Evolutionary conservation across 441 rosid genomes (phyloP), one percentile per base, ranked within the genome.

Genomic region (Sinapis alba): DNA sequence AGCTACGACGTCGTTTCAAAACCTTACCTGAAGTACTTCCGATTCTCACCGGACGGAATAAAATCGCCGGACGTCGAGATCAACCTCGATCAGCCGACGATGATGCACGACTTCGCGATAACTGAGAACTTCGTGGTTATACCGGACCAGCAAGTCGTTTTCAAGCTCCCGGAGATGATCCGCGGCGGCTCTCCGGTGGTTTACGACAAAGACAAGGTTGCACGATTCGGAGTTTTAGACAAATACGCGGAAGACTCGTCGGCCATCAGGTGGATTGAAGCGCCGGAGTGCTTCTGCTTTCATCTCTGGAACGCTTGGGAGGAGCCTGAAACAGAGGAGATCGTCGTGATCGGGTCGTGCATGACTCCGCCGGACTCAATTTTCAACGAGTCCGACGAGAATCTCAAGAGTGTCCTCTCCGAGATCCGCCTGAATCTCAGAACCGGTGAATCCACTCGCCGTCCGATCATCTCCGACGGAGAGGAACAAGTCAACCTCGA

Each of bases 281-380:
- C 77, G 0, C 85, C 88, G 4, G 92, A 85, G 45, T 83, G 87
- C 36, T 91, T 91, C 79, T 91, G 97, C 78, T 91, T 89, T 76
- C 97, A 91, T 72, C 83, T 89, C 0, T 91, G 97, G 97, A 91
- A 91, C 65, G 94, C 97, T 6, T 91, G 97, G 97, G 97, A 91
- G 53, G 94, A 89, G 78, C 89, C 91, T 0, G 94, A 88, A 45
- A 79, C 79, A 7, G 87, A 85, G 27, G 97, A 91, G 41, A 74
- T 91, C 10, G 92, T 91, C 0, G 94, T 89, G 74, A 88, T 91
- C 58, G 97, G 97, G 3, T 91, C 97, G 0, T 91, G 92, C 67
- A 91, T 91, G 94, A 88, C 92, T 53, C 97, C 97, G 1, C 86
- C 97, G 0, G 97, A 91, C 79, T 88, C 92, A 5, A 91, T 91